These are phyloP conservation scores for Vanrija pseudolonga DNA, from an alignment of 1,284 basidiomycete genomes.

Conservation along the genomic window DNA sequence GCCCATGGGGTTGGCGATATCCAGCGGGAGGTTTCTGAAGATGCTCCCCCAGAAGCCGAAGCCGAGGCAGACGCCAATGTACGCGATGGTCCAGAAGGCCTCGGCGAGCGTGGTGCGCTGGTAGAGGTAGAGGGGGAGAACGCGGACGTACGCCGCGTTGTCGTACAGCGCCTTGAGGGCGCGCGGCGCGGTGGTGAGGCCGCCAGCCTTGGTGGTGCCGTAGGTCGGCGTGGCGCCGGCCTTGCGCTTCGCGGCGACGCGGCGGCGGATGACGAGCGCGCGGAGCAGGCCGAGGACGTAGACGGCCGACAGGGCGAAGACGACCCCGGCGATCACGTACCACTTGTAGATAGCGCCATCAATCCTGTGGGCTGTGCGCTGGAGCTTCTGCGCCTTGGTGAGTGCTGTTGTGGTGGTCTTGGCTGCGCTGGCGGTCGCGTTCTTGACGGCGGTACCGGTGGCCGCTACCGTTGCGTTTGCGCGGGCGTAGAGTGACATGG, in stretches of 20 bases:
- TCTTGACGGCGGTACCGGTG: too few species aligned
- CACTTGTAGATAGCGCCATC: neutral
- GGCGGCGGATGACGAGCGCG: constrained; percentile 7
- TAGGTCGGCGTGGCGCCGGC: neutral
- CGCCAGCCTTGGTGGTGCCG: neutral
- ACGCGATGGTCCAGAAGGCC: neutral
- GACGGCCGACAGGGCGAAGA: constrained; percentile 1
- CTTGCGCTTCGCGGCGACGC: neutral
- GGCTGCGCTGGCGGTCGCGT: too few species aligned
- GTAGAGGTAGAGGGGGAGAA: constrained; percentile 2
- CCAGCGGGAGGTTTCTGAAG: constrained; percentile 2
- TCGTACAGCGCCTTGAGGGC: too few species aligned
- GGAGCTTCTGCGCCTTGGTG: too few species aligned
- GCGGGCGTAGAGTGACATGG: too few species aligned
- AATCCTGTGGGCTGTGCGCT: too few species aligned
- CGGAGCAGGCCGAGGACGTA: constrained; percentile 1
- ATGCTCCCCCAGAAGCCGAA: constrained; percentile 8
- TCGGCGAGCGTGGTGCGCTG: neutral
- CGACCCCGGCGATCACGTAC: constrained; percentile 12
- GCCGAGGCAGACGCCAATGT: constrained; percentile 8
- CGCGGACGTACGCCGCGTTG: constrained; percentile 2
- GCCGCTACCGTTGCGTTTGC: too few species aligned
- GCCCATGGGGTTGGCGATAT: constrained; percentile 9
- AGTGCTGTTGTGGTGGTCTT: too few species aligned
- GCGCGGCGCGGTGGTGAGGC: neutral